Evolutionary conservation across 2,329 filamentous ascomycete genomes (phyloP), one percentile per base, ranked within the genome.

Genomic region (Diaporthe vexans): DNA sequence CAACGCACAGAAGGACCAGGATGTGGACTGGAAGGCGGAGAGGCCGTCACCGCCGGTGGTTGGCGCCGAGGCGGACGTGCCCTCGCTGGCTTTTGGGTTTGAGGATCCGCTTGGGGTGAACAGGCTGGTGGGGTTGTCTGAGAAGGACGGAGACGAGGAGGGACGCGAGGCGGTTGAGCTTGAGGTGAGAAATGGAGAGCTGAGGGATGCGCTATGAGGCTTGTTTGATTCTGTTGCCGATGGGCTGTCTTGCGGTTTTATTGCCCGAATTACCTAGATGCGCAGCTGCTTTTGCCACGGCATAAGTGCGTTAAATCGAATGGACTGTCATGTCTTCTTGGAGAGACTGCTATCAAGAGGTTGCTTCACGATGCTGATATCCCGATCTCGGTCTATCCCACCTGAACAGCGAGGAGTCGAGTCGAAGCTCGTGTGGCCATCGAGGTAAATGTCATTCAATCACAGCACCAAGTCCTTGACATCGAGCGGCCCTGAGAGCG

Each of bases 31-130:
- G 58, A 46, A n/a, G 56, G 48, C 56, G n/a, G 51, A 48, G 17
- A 10, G 24, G 26, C n/a, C 70, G 19, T 29, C 21, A 48, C 40
- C 17, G 48, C 40, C 26, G 0, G 58, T 10, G 10, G 21, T 17
- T 21, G 40, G 3, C 35, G 17, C 43, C 37, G 35, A 46, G 24
- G 35, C 19, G 4, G 58, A 73, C 6, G 46, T 11, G n/a, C 13
- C 11, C 46, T 21, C 48, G 13, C 24, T 68, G 21, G 37, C 26
- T 40, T 48, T 33, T 24, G 72, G 52, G 1, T 71, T 73, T 48
- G 67, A 73, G 43, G 74, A 71, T 19, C 74, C 71, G n/a, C 40
- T 71, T 13, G 71, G 71, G 26, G 65, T 71, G n/a, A 73, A 61
- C 9, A 48, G 33, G 24, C 48, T 52, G 13, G 56, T 37, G 56